These are phyloP conservation scores for Candida nitratophila DNA, from an alignment of 805 yeast genomes.

Conservation along the genomic window DNA sequence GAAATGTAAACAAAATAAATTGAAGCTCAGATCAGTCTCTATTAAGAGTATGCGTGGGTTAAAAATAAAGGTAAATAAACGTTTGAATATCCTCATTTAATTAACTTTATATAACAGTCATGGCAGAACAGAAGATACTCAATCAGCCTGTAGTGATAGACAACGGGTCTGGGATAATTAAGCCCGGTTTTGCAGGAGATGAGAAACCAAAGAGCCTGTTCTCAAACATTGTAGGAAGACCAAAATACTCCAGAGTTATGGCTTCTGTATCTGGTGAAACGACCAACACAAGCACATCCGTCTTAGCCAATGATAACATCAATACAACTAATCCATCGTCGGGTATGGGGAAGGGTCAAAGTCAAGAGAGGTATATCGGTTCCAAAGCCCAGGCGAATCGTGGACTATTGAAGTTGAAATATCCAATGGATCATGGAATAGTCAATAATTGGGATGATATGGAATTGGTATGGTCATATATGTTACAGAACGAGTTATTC, in stretches of 20 bases:
- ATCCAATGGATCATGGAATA: constrained; percentile 77
- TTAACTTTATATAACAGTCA: constrained; percentile 5
- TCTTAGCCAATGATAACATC: not conserved
- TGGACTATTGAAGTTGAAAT: constrained; percentile 63
- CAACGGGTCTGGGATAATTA: constrained; percentile 78
- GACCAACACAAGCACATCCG: not conserved
- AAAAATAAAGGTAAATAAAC: too few species aligned
- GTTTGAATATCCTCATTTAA: too few species aligned
- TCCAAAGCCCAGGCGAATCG: constrained; percentile 64
- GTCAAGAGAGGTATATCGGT: constrained; percentile 62
- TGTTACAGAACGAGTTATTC: constrained; percentile 51
- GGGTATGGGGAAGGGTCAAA: not conserved
- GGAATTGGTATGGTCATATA: constrained; percentile 73
- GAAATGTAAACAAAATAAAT: not conserved
- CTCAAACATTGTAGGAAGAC: constrained; percentile 67
- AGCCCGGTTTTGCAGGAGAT: constrained; percentile 92
- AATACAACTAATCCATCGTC: not conserved
- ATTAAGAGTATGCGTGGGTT: not conserved
- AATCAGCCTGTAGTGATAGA: constrained; percentile 77
- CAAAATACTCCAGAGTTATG: constrained; percentile 72
- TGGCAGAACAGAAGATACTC: constrained; percentile 21
- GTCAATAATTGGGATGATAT: constrained; percentile 81
- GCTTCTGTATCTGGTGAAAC: constrained; percentile 49
- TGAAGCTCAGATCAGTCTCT: too few species aligned
- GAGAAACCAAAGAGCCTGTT: constrained; percentile 65